A percentile compares a stretch with the other conserved stretches of the same genome.
These are phyloP conservation scores for Calamus simplicifolius DNA, from an alignment of 176 grass and related monocot species.

Conservation along the genomic window DNA sequence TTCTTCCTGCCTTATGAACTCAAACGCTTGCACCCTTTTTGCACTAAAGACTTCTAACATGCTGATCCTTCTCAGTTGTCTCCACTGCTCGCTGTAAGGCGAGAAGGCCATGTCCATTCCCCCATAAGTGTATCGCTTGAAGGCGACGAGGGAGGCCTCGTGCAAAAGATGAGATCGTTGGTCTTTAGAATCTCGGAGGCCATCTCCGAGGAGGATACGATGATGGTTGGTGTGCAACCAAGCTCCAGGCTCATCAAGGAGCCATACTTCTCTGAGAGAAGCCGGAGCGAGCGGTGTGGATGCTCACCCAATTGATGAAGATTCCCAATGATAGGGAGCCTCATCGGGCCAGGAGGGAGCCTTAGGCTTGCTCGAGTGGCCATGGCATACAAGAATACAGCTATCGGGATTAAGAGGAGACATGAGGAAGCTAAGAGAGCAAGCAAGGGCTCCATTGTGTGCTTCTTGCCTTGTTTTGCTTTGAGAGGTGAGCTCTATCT, in stretches of 20 bases:
- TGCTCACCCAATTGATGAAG: background rate
- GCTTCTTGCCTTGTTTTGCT: no score
- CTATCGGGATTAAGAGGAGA: no score
- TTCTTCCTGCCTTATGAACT: constrained; percentile 13
- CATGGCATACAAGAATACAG: no score
- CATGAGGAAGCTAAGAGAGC: no score
- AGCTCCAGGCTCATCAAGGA: background rate
- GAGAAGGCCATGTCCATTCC: background rate
- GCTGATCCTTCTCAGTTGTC: background rate
- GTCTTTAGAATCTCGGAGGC: background rate
- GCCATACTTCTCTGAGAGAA: background rate
- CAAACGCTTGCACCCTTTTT: background rate
- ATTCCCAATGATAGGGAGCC: background rate
- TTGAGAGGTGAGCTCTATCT: no score
- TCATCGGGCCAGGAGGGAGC: background rate
- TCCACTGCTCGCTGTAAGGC: background rate
- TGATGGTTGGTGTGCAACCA: background rate
- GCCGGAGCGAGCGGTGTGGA: background rate
- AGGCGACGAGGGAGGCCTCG: background rate
- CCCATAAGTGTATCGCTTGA: background rate
- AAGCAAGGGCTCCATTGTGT: no score
- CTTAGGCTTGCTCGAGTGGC: no score
- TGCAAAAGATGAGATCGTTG: background rate
- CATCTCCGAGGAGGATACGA: background rate
- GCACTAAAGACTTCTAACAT: background rate